Evolutionary conservation across 352 stramenopile species (phyloP), one percentile per base, ranked within the genome.

Genomic region (Phytophthora megakarya): DNA sequence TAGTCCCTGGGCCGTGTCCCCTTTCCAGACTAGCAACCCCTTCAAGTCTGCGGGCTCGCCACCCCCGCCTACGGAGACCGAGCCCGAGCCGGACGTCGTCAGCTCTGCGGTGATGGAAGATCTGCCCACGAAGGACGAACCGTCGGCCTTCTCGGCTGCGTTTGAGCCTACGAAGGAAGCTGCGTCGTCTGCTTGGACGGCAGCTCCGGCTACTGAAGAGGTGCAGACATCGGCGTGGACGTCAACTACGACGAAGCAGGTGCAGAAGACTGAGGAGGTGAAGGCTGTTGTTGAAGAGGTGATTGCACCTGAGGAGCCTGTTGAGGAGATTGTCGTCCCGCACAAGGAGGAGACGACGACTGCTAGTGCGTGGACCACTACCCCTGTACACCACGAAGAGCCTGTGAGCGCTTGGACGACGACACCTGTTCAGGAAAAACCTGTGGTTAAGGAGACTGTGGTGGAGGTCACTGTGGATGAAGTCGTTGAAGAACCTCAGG

Each of bases 11-110:
- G 64, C 70, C 21, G 73, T 81, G 19, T 75, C 67, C 19, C 73
- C 70, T 10, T 77, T 78, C 54, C 73, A 81, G 67, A 78, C 51
- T 1, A 77, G 37, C 37, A 75, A 81, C 59, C 73, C 73, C 5
- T 79, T 79, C 53, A 67, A 69, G 38, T 50, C 61, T 0, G 23
- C 68, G 15, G 54, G 60, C 15, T 28, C 45, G 26, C 37, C 48
- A 18, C 54, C 42, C 6, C 45, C 54, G 22, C 45, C 64, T 6
- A 25, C 60, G 7, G 62, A 73, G 60, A 47, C 49, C 16, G 67
- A 81, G 21, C 70, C 67, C 1, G 71, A 81, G 54, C 70, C 66
- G 4, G 70, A 79, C 48, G 56, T 78, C 19, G 59, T 70, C 33
- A 73, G 53, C 35, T 63, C 56, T 12, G 62, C 58, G 5, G 60